Conservation (phyloP, 2,329 filamentous ascomycete genomes). For the Thelonectria rubi region DNA sequence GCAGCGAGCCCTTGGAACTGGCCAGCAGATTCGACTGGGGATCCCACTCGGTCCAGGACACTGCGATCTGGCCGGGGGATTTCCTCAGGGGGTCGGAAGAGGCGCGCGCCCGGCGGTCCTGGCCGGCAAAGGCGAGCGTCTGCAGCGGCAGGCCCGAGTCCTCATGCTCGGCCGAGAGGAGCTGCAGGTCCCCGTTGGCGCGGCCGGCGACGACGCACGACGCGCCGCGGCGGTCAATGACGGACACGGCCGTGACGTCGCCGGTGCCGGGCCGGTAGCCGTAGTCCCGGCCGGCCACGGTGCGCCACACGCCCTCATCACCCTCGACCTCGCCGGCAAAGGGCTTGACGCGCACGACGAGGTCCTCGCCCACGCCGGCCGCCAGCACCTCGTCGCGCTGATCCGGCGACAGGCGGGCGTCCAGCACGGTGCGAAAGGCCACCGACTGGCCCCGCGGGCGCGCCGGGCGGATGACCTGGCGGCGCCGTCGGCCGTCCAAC, state of each 20-base stretch:
- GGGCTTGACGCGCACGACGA: constrained; percentile 54
- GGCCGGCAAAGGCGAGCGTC: constrained; percentile 32
- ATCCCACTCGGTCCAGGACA: constrained; percentile 49
- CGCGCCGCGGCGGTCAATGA: constrained; percentile 49
- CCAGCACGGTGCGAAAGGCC: constrained; percentile 58
- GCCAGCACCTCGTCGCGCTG: constrained; percentile 57
- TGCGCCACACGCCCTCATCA: constrained; percentile 49
- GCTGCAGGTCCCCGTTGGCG: constrained; percentile 58
- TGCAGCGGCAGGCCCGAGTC: constrained; percentile 40
- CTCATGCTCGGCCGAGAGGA: constrained; percentile 51
- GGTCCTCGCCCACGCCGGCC: constrained; percentile 62
- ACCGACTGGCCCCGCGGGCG: constrained; percentile 46
- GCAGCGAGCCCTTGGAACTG: constrained; percentile 43
- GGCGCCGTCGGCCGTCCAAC: constrained; percentile 29
- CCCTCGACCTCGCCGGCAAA: constrained; percentile 31
- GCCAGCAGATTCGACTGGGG: constrained; percentile 42
- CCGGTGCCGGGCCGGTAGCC: constrained; percentile 57
- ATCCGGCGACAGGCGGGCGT: constrained; percentile 51
- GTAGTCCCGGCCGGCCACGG: constrained; percentile 48
- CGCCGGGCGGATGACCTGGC: constrained; percentile 24
- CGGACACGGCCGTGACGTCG: constrained; percentile 59
- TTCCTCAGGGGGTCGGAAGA: constrained; percentile 34
- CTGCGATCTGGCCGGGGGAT: constrained; percentile 44
- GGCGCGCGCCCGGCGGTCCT: constrained; percentile 12
- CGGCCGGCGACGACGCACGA: constrained; percentile 57